Conservation (phyloP, 2,329 filamentous ascomycete species). For the Fusarium nodosum region DNA sequence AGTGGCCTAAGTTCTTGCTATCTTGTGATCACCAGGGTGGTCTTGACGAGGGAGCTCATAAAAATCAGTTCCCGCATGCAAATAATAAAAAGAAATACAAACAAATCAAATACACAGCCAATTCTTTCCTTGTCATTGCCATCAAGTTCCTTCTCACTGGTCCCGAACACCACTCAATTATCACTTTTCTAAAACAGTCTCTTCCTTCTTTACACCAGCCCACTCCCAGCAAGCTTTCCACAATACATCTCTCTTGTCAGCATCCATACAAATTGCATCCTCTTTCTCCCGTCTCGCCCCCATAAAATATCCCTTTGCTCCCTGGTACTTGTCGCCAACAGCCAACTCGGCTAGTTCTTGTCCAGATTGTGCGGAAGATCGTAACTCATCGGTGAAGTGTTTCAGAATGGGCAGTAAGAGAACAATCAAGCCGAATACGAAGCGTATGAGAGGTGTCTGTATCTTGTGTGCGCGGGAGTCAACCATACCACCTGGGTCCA, state of each 20-base stretch:
- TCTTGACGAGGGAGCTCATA: too few relatives aligned
- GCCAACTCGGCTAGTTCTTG: slow-evolving; percentile 31
- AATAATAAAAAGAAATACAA: not conserved
- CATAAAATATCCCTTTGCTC: slow-evolving; percentile 24
- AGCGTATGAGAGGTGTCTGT: slow-evolving; percentile 20
- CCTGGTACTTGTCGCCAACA: slow-evolving; percentile 24
- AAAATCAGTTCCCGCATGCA: not conserved
- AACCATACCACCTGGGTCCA: slow-evolving; percentile 45
- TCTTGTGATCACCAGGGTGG: not conserved
- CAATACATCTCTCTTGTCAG: not conserved
- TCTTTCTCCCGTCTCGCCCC: not conserved
- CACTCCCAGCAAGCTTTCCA: slow-evolving; percentile 44
- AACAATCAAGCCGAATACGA: not conserved
- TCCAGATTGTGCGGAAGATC: slow-evolving; percentile 32
- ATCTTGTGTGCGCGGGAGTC: slow-evolving; percentile 41
- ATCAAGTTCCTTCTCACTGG: too few relatives aligned
- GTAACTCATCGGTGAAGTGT: slow-evolving; percentile 21
- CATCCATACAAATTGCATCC: slow-evolving; percentile 13
- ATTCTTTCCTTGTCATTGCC: too few relatives aligned
- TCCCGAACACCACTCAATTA: not conserved
- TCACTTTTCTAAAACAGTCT: slow-evolving; percentile 22
- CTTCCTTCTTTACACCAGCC: slow-evolving; percentile 17
- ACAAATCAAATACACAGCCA: not conserved
- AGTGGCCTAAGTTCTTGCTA: not conserved
- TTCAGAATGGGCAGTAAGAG: slow-evolving; percentile 18